phyloP scores from a whole-genome alignment of 2,329 filamentous ascomycete species.

The Ophiobolus disseminans region DNA sequence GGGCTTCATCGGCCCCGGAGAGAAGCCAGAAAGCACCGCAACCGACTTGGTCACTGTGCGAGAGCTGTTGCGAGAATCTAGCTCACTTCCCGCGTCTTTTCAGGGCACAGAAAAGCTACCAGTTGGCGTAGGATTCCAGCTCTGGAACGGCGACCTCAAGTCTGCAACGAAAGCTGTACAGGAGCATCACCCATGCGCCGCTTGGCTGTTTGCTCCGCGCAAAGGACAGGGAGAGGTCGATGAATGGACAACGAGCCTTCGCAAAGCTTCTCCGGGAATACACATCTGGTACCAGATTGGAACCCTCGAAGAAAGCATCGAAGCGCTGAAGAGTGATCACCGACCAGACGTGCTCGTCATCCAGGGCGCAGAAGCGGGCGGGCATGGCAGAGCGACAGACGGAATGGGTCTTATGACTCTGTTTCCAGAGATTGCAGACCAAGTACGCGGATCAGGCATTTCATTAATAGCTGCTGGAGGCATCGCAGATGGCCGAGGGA shows the following conservation, averaged over 20 bases:
- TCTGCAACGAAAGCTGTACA: conserved; percentile 60
- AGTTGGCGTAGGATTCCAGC: conserved; percentile 67
- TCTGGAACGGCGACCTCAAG: conserved; percentile 55
- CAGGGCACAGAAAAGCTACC: conserved; percentile 45
- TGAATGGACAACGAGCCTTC: conserved; percentile 38
- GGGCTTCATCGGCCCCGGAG: conserved; percentile 52
- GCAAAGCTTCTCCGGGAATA: conserved; percentile 43
- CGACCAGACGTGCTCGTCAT: conserved; percentile 63
- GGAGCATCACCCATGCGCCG: conserved; percentile 61
- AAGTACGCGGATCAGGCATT: conserved; percentile 18
- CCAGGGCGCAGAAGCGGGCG: conserved; percentile 68
- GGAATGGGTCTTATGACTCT: conserved; percentile 59
- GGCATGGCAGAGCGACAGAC: conserved; percentile 62
- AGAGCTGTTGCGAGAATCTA: conserved; percentile 4
- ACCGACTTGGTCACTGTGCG: conserved; percentile 10
- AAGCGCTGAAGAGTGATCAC: conserved; percentile 55
- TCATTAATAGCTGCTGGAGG: conserved; percentile 64
- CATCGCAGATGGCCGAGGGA: conserved; percentile 63
- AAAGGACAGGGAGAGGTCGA: conserved; percentile 41
- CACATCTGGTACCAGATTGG: conserved; percentile 67
- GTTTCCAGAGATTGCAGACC: conserved; percentile 62
- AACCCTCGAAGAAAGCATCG: conserved; percentile 61
- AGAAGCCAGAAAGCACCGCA: conserved; percentile 42
- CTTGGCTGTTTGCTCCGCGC: conserved; percentile 70
- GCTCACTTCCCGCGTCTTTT: neutral